These are phyloP conservation scores for Yamagishiella unicocca DNA, from an alignment of 139 green algal genomes.

Conservation along the genomic window DNA sequence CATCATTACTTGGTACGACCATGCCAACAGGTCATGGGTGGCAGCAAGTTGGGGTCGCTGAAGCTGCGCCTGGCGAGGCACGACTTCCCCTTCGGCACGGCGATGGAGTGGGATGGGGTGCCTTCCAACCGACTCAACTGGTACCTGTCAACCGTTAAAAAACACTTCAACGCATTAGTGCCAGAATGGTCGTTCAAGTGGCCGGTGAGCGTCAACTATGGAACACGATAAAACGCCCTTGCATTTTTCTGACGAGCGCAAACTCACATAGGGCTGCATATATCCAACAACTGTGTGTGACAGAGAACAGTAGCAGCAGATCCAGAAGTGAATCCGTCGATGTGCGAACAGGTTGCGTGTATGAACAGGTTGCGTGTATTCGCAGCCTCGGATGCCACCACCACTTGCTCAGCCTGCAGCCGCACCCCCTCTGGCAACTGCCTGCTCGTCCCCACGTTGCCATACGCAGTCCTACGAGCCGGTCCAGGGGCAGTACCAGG, in stretches of 20 bases:
- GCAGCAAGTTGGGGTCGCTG: neutral
- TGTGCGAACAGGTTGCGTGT: neutral
- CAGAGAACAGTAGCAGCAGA: neutral
- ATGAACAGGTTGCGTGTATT: neutral
- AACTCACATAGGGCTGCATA: neutral
- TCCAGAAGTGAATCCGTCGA: neutral
- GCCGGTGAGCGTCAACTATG: neutral
- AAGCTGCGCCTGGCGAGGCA: neutral
- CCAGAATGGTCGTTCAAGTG: constrained; percentile 24
- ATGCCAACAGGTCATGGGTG: neutral
- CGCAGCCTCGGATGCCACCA: neutral
- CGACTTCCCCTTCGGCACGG: constrained; percentile 16
- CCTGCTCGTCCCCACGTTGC: no score
- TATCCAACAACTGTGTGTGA: neutral
- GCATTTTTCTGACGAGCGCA: neutral
- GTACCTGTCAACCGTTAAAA: neutral
- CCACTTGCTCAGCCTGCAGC: neutral
- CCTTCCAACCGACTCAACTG: neutral
- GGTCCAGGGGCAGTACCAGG: neutral
- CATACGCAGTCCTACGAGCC: constrained; percentile 20
- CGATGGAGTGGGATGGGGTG: neutral
- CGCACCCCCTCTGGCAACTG: no score
- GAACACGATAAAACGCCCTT: neutral
- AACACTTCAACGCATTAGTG: constrained; percentile 34
- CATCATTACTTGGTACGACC: neutral